These are phyloP conservation scores for Alliaria petiolata DNA, from an alignment of 345 rosid genomes.

Conservation along the genomic window DNA sequence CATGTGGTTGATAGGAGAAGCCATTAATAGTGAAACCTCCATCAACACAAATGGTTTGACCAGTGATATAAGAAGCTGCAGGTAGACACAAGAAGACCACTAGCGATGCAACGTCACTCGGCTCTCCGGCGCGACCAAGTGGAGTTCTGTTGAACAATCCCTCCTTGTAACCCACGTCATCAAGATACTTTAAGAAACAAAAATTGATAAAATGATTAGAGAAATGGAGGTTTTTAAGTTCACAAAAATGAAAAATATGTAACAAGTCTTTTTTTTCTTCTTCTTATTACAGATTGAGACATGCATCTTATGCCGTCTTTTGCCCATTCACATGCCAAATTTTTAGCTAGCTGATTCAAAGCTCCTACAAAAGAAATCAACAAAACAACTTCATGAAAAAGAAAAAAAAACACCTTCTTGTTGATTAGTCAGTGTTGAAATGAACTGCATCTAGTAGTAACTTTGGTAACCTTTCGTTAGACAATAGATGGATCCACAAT, in stretches of 20 bases:
- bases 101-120: constrained; percentile 44
- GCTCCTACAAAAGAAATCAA: constrained; percentile 36
- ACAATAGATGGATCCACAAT: constrained; percentile 26
- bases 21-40: constrained; percentile 45
- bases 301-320: constrained; percentile 56
- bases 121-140: constrained; percentile 40
- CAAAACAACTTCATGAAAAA: no score
- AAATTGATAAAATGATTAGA: neutral
- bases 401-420: neutral
- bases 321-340: constrained; percentile 78
- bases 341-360: constrained; percentile 45
- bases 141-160: constrained; percentile 33
- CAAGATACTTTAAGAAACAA: neutral
- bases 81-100: constrained; percentile 57
- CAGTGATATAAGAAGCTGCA: constrained; percentile 52
- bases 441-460: neutral
- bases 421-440: neutral
- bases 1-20: constrained; percentile 24
- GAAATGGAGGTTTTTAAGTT: neutral
- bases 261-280: neutral
- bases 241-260: neutral
- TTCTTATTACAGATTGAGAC: constrained; percentile 27
- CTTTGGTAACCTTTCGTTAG: constrained; percentile 36
- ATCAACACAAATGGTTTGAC: constrained; percentile 48
- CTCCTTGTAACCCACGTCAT: neutral